A percentile compares a stretch with the other conserved stretches of the same genome.
Conservation (phyloP, 2,329 filamentous ascomycete genomes). For the Fusarium albosuccineum region DNA sequence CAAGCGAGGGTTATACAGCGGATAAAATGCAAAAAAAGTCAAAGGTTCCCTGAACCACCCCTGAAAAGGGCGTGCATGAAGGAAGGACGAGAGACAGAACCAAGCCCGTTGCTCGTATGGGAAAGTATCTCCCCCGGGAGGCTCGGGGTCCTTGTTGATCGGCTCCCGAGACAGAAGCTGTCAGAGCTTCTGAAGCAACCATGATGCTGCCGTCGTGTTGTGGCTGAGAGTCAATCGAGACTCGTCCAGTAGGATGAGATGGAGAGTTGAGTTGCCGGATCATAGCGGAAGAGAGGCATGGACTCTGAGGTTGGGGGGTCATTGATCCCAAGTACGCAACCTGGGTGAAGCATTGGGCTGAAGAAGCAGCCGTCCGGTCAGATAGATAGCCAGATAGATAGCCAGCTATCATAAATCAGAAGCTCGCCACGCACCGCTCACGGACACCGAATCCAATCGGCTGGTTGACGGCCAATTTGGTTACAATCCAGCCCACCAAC, state of each 20-base stretch:
- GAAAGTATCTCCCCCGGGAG: conserved; percentile 19
- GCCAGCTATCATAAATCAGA: conserved; percentile 28
- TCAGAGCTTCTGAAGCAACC: conserved; percentile 4
- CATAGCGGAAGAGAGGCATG: conserved; percentile 1
- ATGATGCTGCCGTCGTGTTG: background rate
- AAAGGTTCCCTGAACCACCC: conserved; percentile 25
- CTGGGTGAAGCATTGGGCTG: conserved; percentile 19
- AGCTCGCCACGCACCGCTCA: conserved; percentile 27
- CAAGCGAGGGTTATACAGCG: conserved; percentile 15
- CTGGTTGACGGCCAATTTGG: conserved; percentile 36
- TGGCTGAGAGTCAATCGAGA: conserved; percentile 13
- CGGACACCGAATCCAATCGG: conserved; percentile 36
- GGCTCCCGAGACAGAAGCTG: conserved; percentile 15
- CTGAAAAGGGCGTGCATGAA: conserved; percentile 25
- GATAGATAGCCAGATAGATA: too few relatives aligned
- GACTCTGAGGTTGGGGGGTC: conserved; percentile 15
- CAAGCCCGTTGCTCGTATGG: conserved; percentile 10
- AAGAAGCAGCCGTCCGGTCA: conserved; percentile 5
- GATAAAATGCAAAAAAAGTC: conserved; percentile 29
- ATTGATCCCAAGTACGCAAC: conserved; percentile 35
- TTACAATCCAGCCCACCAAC: conserved; percentile 35
- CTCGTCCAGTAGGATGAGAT: background rate
- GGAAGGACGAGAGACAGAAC: background rate
- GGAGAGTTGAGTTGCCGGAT: background rate
- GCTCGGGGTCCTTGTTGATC: conserved; percentile 33